A percentile compares a stretch with the other conserved stretches of the same genome.
phyloP scores from a whole-genome alignment of 768 basidiomycete species.

The Naematelia encephala region DNA sequence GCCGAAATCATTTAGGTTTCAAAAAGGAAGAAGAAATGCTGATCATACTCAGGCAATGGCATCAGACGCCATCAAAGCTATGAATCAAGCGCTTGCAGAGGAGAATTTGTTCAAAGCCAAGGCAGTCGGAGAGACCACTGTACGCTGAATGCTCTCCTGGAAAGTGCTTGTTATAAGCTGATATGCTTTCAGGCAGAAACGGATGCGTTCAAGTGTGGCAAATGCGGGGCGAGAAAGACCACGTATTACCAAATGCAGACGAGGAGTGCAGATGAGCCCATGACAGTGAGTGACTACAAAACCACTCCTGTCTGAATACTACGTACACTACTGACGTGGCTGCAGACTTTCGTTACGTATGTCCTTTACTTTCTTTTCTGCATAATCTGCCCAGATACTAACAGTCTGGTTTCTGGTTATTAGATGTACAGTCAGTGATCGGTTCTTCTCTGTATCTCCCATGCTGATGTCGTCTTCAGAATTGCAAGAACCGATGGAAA shows the following conservation, averaged over 20 bases:
- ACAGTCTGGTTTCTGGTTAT: background rate
- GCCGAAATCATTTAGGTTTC: no score
- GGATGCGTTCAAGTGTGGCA: slow-evolving; percentile 91
- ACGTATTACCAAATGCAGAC: slow-evolving; percentile 96
- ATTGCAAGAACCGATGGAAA: slow-evolving; percentile 47
- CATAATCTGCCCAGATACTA: background rate
- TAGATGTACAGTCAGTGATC: slow-evolving; percentile 33
- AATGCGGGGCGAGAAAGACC: slow-evolving; percentile 79
- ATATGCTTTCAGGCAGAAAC: slow-evolving; percentile 76
- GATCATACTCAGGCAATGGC: slow-evolving; percentile 76
- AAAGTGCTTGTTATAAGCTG: background rate
- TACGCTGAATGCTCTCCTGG: slow-evolving; percentile 7
- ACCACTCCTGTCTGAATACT: background rate
- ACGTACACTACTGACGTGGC: background rate
- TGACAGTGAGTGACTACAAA: slow-evolving; percentile 66
- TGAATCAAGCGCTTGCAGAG: slow-evolving; percentile 73
- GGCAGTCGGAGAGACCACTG: slow-evolving; percentile 67
- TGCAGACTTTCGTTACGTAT: slow-evolving; percentile 83
- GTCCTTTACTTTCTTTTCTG: slow-evolving; percentile 31
- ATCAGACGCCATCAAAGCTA: slow-evolving; percentile 80
- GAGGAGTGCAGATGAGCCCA: slow-evolving; percentile 94
- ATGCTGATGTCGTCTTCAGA: slow-evolving; percentile 17
- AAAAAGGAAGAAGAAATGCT: background rate
- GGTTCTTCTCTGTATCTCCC: background rate
- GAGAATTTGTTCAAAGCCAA: slow-evolving; percentile 88